phyloP scores from a whole-genome alignment of 2,329 filamentous ascomycete species.

The Pyrenophora teres region DNA sequence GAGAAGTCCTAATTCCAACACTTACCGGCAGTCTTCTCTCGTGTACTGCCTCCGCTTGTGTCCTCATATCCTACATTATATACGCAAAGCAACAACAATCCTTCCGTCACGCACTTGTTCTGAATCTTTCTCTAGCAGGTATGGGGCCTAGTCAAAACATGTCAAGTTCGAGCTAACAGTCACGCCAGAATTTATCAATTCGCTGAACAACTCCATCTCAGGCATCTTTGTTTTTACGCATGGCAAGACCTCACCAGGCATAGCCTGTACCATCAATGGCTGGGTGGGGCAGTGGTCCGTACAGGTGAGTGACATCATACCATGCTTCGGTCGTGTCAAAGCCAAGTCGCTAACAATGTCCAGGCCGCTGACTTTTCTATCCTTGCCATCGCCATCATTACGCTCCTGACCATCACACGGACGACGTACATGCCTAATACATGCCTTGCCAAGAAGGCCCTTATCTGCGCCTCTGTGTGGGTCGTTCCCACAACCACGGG shows the following conservation, averaged over 20 bases:
- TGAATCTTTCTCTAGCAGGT: slow-evolving; percentile 32
- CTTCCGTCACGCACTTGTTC: slow-evolving; percentile 30
- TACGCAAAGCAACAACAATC: slow-evolving; percentile 22
- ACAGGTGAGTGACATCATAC: slow-evolving; percentile 22
- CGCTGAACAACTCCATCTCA: slow-evolving; percentile 51
- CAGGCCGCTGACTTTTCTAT: slow-evolving; percentile 48
- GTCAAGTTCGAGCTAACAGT: background rate
- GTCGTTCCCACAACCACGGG: slow-evolving; percentile 37
- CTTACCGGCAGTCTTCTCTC: slow-evolving; percentile 31
- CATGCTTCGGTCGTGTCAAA: background rate
- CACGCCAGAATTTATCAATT: slow-evolving; percentile 39
- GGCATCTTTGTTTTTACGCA: slow-evolving; percentile 45
- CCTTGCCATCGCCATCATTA: slow-evolving; percentile 53
- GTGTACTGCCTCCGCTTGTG: slow-evolving; percentile 20
- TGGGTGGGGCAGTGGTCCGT: slow-evolving; percentile 53
- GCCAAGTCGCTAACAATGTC: background rate
- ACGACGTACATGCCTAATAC: slow-evolving; percentile 42
- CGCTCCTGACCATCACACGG: slow-evolving; percentile 49
- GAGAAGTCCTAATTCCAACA: slow-evolving; percentile 21
- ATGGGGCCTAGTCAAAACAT: background rate
- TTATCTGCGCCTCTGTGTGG: slow-evolving; percentile 50
- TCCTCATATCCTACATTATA: slow-evolving; percentile 24
- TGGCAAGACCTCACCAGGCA: slow-evolving; percentile 32
- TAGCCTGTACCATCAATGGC: slow-evolving; percentile 51
- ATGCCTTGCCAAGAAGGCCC: slow-evolving; percentile 33